Evolutionary conservation across 495 filamentous ascomycete species (phyloP).

Genomic region (Xylaria curta): DNA sequence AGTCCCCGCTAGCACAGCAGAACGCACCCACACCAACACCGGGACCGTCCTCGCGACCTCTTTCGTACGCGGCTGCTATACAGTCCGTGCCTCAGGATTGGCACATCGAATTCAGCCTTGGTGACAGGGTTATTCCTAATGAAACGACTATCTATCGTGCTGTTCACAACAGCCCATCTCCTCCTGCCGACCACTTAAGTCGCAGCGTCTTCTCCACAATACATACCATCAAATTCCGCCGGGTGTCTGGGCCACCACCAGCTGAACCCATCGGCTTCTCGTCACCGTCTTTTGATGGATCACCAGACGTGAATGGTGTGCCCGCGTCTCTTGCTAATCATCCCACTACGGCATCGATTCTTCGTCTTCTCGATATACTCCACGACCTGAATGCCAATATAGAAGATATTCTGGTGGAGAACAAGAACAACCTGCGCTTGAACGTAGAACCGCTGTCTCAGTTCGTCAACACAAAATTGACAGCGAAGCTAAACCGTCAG

Average conservation of each 20-base stretch:
- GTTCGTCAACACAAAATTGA: conserved; percentile 98
- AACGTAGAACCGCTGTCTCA: conserved; percentile 86
- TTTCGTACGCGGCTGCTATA: conserved; percentile 85
- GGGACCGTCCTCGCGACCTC: conserved; percentile 47
- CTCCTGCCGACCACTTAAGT: conserved; percentile 68
- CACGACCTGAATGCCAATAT: conserved; percentile 95
- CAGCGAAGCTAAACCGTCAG: conserved; percentile 97
- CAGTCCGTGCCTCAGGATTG: conserved; percentile 86
- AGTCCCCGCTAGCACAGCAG: conserved; percentile 52
- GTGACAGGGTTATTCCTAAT: conserved; percentile 80
- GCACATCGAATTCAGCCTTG: conserved; percentile 96
- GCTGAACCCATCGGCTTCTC: conserved; percentile 74
- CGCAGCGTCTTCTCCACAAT: conserved; percentile 88
- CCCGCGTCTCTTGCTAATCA: conserved; percentile 87
- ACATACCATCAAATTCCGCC: conserved; percentile 90
- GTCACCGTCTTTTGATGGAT: conserved; percentile 53
- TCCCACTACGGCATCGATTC: conserved; percentile 81
- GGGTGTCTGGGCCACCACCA: conserved; percentile 86
- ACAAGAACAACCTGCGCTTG: conserved; percentile 71
- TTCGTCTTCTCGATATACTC: conserved; percentile 86
- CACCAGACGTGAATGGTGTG: conserved; percentile 53
- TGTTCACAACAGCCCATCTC: conserved; percentile 74
- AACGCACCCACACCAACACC: conserved; percentile 56
- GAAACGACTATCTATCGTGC: conserved; percentile 97
- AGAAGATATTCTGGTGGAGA: conserved; percentile 93